phyloP scores from a whole-genome alignment of 805 yeast genomes.

The Candida morakotiae region DNA sequence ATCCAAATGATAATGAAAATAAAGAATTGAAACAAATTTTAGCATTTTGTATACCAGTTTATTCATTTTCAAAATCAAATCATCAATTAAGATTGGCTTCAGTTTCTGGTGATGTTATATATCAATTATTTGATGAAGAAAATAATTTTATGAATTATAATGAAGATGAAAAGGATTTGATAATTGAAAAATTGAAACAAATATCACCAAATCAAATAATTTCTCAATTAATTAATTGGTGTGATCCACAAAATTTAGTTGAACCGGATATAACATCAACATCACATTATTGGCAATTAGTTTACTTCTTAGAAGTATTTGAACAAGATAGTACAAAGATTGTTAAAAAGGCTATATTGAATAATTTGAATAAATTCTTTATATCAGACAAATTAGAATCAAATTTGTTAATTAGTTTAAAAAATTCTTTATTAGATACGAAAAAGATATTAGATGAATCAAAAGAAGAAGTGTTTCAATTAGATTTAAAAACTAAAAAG shows the following conservation, averaged over 20 bases:
- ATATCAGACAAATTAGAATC: slow-evolving; percentile 26
- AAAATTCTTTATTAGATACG: slow-evolving; percentile 32
- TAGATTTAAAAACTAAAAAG: slow-evolving; percentile 28
- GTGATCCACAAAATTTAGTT: slow-evolving; percentile 70
- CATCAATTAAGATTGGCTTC: slow-evolving; percentile 68
- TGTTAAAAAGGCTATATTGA: slow-evolving; percentile 50
- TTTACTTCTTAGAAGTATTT: slow-evolving; percentile 50
- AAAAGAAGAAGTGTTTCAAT: slow-evolving; percentile 22
- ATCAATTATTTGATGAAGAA: slow-evolving; percentile 46
- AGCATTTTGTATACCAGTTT: slow-evolving; percentile 85
- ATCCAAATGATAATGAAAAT: slow-evolving; percentile 59
- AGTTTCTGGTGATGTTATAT: slow-evolving; percentile 63
- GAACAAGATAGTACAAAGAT: slow-evolving; percentile 48
- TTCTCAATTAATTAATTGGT: slow-evolving; percentile 78
- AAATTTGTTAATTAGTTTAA: slow-evolving; percentile 26
- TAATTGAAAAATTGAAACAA: slow-evolving; percentile 35
- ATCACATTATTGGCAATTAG: slow-evolving; percentile 54
- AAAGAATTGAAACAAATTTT: slow-evolving; percentile 72
- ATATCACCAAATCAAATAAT: slow-evolving; percentile 46
- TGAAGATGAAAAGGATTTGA: slow-evolving; percentile 56
- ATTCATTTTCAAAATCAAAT: slow-evolving; percentile 66
- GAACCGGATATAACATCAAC: slow-evolving; percentile 43
- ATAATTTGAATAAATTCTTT: slow-evolving; percentile 45
- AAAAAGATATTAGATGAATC: slow-evolving; percentile 19
- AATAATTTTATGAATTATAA: slow-evolving; percentile 1